Evolutionary conservation across 2,329 filamentous ascomycete species (phyloP).

Genomic region (Aspergillus hiratsukae): DNA sequence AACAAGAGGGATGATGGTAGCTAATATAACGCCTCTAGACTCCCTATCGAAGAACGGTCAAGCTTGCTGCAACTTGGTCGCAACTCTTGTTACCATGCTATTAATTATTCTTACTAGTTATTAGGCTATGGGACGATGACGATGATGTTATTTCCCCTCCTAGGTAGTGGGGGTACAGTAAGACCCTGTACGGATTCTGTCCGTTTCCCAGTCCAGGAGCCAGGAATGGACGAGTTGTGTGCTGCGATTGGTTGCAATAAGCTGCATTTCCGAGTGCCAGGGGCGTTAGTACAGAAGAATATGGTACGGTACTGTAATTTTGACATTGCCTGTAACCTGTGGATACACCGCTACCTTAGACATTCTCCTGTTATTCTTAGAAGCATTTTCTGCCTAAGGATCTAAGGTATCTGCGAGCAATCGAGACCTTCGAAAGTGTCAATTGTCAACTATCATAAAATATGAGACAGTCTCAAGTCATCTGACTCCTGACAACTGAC

Average conservation of each 20-base stretch:
- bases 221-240: background rate
- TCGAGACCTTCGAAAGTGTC: too few relatives aligned
- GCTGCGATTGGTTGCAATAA: background rate
- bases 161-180: background rate
- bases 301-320: background rate
- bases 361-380: background rate
- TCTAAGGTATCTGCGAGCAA: background rate
- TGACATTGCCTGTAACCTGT: background rate
- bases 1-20: constrained; percentile 1
- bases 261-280: background rate
- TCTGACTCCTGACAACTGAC: too few relatives aligned
- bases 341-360: background rate
- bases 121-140: background rate
- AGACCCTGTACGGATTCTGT: background rate
- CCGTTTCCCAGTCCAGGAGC: background rate
- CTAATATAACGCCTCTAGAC: constrained; percentile 2
- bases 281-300: background rate
- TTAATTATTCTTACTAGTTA: background rate
- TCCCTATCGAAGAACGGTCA: background rate
- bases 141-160: background rate
- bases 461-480: too few relatives aligned
- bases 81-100: background rate
- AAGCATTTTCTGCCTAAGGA: background rate
- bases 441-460: too few relatives aligned
- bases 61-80: background rate